Percentiles rank a stretch among this genome's conserved stretches.
Evolutionary conservation across 176 grass and related monocot species (phyloP).

Genomic region (Puccinellia tenuiflora): DNA sequence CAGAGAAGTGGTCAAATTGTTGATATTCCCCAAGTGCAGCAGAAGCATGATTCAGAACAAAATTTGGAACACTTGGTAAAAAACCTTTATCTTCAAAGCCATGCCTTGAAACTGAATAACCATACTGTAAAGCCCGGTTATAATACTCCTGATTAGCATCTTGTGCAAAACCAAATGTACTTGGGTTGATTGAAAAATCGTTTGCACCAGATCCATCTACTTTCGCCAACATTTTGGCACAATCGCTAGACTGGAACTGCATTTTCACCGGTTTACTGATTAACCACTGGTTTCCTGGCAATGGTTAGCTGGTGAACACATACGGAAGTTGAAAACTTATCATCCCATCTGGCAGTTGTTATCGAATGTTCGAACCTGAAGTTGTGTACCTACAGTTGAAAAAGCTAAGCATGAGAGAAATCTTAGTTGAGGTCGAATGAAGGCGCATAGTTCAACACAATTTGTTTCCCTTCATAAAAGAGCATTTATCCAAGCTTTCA

Average conservation of each 20-base stretch:
- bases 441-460: background rate
- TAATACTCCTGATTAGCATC: conserved; percentile 37
- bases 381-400: background rate
- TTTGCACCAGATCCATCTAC: conserved; percentile 14
- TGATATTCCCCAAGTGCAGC: conserved; percentile 16
- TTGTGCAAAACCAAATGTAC: conserved; percentile 29
- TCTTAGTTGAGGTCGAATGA: background rate
- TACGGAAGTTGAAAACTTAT: background rate
- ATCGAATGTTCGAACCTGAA: background rate
- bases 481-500: background rate
- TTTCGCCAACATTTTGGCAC: conserved; percentile 10
- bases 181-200: background rate
- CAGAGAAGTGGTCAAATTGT: conserved; percentile 8
- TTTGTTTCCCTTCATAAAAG: background rate
- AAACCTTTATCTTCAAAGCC: conserved; percentile 23
- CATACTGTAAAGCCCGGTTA: conserved; percentile 26
- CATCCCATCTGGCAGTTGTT: background rate
- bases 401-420: conserved; percentile 11
- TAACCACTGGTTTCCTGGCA: background rate
- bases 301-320: background rate
- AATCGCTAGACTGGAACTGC: conserved; percentile 7
- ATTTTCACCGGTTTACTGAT: background rate
- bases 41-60: conserved; percentile 20
- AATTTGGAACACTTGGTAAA: conserved; percentile 15
- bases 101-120: conserved; percentile 24